Base-by-base conservation (phyloP, 345 rosid genomes). In the Acer saccharum region DNA sequence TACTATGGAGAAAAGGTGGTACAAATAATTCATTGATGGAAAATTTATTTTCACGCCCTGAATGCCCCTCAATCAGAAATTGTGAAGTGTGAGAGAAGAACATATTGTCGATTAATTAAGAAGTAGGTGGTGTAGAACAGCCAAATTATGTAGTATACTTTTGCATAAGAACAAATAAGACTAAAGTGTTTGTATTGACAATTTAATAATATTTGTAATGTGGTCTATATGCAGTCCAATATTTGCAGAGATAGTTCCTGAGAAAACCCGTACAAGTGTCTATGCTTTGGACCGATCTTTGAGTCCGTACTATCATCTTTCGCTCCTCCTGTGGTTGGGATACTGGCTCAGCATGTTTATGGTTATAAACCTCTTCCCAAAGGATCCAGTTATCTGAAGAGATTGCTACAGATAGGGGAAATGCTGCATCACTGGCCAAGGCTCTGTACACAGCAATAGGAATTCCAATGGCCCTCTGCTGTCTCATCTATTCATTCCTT, bases 231-330 rank as follows among this genome's bases (percentile, higher is more conserved):
- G 81, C 91, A 93, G 98, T 78, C 98, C 98, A 4, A 93, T 93
- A 65, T 93, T 93, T 79, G 98, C 97, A 68, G 98, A 95, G 84
- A 93, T 95, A 35, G 98, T 95, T 23, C 95, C 97, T 4, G 94
- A 89, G 86, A 95, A 79, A 74, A 85, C 97, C 62, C 85, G 94
- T 52, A 93, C 97, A 18, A 94, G 94, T 54, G 89, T 95, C 25
- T 93, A 92, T 75, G 97, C 98, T 0, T 55, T 93, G 85, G 98
- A 92, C 76, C 77, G 89, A 58, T 93, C 95, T 3, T 95, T 54
- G 98, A 93, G 84, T 88, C 98, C 5, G 66, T 93, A 46, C 86
- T 93, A 39, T 85, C 98, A 66, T 93, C 94, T 6, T 95, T 95
- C 73, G 95, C 98, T 75, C 98, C 98, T 52, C 98, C 97, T 11